Base-by-base conservation (phyloP, 345 rosid species). In the Citrus sinensis region DNA sequence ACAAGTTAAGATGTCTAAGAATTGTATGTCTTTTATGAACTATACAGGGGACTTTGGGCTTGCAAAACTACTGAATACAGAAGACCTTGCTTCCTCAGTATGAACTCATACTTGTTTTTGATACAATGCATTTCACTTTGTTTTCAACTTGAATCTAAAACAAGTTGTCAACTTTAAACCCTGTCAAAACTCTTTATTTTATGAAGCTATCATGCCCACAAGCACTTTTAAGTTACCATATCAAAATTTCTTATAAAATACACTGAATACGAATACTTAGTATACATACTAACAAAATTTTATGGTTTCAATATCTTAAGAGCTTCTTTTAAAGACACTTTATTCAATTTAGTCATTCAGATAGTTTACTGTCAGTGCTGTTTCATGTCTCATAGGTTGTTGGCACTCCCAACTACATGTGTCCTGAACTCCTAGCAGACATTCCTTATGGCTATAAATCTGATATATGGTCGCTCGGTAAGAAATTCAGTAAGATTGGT, bases 381-480 rank as follows among this genome's bases (percentile, higher is more conserved):
- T 84, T 63, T 78, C 32, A 5, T 66, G 9, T 82, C 42, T 24
- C 24, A 19, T 75, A 94, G 99, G 95, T 96, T 74, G 94, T 92
- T 40, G 97, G 98, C 78, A 94, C 95, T 68, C 92, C 98, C 74
- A 94, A 91, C 80, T 94, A 91, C 87, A 92, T 96, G 98, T 90
- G 98, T 82, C 98, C 98, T 55, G 98, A 96, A 86, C 90, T 92
- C 70, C 91, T 94, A 62, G 95, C 92, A 61, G 94, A 94, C 87
- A 87, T 92, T 76, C 97, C 98, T 35, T 94, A 94, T 61, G 98
- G 97, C 79, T 94, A 94, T 83, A 96, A 96, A 86, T 94, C 97
- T 70, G 99, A 96, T 79, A 96, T 94, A 80, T 96, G 99, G 98
- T 92, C 97, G 3, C 91, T 94, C 40, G 98, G 99, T 96, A 90